Base-by-base conservation (phyloP, 176 grass and related monocot genomes). In the Oryza meyeriana region DNA sequence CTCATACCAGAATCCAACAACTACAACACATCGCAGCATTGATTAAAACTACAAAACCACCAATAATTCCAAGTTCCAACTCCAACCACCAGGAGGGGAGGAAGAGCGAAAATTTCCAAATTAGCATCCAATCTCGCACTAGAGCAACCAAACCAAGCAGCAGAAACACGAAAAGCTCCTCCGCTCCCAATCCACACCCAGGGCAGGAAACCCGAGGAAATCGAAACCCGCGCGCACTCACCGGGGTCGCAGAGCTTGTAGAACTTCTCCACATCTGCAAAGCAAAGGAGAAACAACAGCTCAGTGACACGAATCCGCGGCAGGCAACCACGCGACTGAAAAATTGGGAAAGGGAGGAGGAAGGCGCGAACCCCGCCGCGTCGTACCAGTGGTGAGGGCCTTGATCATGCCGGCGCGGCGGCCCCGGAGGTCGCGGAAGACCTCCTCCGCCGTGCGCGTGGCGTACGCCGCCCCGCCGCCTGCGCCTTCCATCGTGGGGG, bases 261-360 rank as follows among this genome's bases (percentile, higher is more conserved):
- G 64, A 97, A 97, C 91, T 88, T 97, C 58, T 97, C 94, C 89
- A 97, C 91, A 83, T 97, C 94, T 97, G 81, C 94, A 86, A 77
- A 75, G 75, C 25, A 27, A 18, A 71, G 14, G 9, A 80, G 47
- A 22, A 55, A 55, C 17, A 81, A 48, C 73, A 55, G 25, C 64
- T 90, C 71, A 88, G 41, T 41, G 66, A 47, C 69, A 63, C 71
- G 45, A 88, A 78, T 77, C 84, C 71, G 22, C 34, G 12, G 35
- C 35, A 36, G 35, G 35, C 12, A 48, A 8, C 10, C 42, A 30
- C 4, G 18, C 57, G 31, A 39, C 30, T 35, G 80, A 85, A 72
- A 5, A 45, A 48, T 14, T 14, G 10, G 16, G 16, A 25, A 38
- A 22, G 42, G 38, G 30, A 44, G 12, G 38, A 25, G 68, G 83